Evolutionary conservation across 2,329 filamentous ascomycete species (phyloP).

Genomic region (Ophiostoma fasciatum): DNA sequence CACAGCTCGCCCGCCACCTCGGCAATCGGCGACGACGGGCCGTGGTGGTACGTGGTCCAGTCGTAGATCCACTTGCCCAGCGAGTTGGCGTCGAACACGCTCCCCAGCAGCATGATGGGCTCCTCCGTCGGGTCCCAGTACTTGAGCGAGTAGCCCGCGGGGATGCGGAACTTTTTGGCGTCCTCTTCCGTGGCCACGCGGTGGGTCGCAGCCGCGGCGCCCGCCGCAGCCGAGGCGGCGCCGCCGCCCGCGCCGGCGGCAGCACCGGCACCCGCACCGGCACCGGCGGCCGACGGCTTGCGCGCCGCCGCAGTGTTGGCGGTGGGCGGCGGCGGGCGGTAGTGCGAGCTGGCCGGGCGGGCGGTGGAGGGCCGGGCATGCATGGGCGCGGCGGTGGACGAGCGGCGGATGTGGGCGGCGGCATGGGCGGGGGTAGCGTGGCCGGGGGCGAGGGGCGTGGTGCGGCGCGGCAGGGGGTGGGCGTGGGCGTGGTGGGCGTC

Average conservation of each 20-base stretch:
- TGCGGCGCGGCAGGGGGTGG: constrained; percentile 28
- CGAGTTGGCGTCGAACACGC: constrained; percentile 94
- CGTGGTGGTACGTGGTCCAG: constrained; percentile 90
- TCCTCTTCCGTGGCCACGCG: constrained; percentile 43
- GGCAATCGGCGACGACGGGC: constrained; percentile 66
- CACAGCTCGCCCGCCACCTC: constrained; percentile 91
- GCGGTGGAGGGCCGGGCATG: constrained; percentile 39
- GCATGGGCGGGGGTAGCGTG: constrained; percentile 22
- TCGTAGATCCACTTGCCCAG: constrained; percentile 99
- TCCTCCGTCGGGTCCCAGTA: constrained; percentile 95
- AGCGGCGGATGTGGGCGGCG: constrained; percentile 22
- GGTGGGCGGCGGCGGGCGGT: constrained; percentile 22
- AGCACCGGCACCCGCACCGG: constrained; percentile 19
- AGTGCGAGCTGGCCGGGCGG: constrained; percentile 28
- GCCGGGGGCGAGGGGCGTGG: constrained; percentile 23
- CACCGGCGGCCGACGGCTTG: constrained; percentile 17
- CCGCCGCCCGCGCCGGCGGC: constrained; percentile 23
- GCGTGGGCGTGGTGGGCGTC: constrained; percentile 20
- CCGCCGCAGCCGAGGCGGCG: neutral
- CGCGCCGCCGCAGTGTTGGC: too few relatives aligned
- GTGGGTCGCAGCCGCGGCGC: constrained; percentile 17
- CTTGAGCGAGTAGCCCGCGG: constrained; percentile 83
- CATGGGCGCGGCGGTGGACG: constrained; percentile 10
- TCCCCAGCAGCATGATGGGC: constrained; percentile 85
- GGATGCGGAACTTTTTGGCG: constrained; percentile 56